A percentile compares a stretch with the other conserved stretches of the same genome.
These are phyloP conservation scores for Acanthamoeba lenticulata DNA, from an alignment of 208 protist species.

Conservation along the genomic window DNA sequence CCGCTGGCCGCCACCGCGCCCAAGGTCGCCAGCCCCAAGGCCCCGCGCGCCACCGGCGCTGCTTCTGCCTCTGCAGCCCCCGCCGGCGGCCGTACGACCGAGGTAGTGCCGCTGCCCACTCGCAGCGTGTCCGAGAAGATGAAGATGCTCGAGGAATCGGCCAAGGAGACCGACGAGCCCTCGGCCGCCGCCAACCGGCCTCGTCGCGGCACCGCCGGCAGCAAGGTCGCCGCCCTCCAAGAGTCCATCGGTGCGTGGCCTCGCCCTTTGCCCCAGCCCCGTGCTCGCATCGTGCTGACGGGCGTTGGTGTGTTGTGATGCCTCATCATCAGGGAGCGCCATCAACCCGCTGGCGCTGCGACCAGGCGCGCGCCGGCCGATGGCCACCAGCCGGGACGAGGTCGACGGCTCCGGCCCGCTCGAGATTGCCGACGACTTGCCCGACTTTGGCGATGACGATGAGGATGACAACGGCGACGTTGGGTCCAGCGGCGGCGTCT, in stretches of 20 bases:
- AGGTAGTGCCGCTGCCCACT: neutral
- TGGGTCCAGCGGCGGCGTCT: too few relatives aligned
- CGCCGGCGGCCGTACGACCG: neutral
- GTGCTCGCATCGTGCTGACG: neutral
- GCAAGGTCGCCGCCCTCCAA: slow-evolving; percentile 12
- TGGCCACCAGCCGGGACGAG: neutral
- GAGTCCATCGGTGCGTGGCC: neutral
- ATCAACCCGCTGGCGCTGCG: slow-evolving; percentile 10
- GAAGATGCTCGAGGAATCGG: neutral
- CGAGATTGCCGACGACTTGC: neutral
- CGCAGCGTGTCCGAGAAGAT: neutral
- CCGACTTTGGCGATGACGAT: slow-evolving; percentile 23
- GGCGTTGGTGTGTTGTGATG: neutral
- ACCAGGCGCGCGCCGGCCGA: neutral
- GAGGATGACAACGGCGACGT: neutral
- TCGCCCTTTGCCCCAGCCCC: neutral
- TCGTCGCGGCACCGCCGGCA: neutral
- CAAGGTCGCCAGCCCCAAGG: neutral
- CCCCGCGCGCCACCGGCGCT: neutral
- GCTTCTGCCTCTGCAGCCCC: neutral
- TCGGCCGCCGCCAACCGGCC: neutral
- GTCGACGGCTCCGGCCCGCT: neutral
- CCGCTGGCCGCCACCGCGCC: neutral
- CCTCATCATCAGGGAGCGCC: neutral
- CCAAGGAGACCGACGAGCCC: neutral